Base-by-base conservation (phyloP, 306 rosid species). In the Lathyrus oleraceus region DNA sequence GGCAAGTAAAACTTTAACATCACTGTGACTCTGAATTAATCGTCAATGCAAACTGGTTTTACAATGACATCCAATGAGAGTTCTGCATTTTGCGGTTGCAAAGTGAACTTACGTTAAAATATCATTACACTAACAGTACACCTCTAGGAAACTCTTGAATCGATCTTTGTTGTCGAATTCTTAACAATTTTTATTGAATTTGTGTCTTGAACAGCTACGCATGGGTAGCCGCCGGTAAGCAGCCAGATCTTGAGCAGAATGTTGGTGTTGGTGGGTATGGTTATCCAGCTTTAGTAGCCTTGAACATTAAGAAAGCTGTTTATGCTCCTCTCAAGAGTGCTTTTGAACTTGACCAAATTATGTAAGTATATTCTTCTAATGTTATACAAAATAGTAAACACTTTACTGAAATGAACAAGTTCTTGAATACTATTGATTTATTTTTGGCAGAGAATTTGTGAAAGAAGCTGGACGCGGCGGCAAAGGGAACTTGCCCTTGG, bases 191-290 rank as follows among this genome's bases (percentile, higher is more conserved):
- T 32, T 3, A 2, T 65, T 15, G 45, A 66, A 38, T 36, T 42
- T 11, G 72, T 69, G 27, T 40, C 16, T 53, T 2, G 78, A 69
- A 63, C 91, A 95, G 99, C 74, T 95, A 86, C 68, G 88, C 89
- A 16, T 95, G 99, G 99, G 84, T 84, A 54, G 95, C 99, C 19
- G 96, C 99, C 0, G 95, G 95, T 21, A 91, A 87, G 80, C 97
- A 95, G 76, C 92, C 86, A 25, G 95, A 95, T 80, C 96, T 95
- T 3, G 99, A 95, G 59, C 83, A 87, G 68, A 85, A 57, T 61
- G 97, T 95, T 4, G 95, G 99, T 73, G 99, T 95, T 61, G 99
- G 99, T 38, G 99, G 99, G 44, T 95, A 95, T 69, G 99, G 99
- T 61, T 95, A 95, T 81, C 99, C 99, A 3, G 99, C 99, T 54